These are phyloP conservation scores for Vararia minispora DNA, from an alignment of 768 basidiomycete species.

Conservation along the genomic window DNA sequence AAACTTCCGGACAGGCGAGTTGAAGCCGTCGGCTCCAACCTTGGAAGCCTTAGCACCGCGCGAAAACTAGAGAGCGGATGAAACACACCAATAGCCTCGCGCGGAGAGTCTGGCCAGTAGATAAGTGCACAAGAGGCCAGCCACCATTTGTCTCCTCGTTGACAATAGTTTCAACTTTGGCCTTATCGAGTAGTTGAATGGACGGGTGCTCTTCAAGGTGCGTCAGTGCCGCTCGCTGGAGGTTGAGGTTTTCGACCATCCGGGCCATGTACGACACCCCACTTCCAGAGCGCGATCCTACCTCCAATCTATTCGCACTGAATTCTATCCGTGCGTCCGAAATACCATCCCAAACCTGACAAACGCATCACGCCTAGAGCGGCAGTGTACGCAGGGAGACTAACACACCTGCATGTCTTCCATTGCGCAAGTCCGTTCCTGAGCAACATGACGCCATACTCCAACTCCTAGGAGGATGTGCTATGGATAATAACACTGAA, in stretches of 20 bases:
- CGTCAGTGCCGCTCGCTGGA: constrained; percentile 75
- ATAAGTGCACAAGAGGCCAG: constrained; percentile 76
- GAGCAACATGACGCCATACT: constrained; percentile 73
- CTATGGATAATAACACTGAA: neutral
- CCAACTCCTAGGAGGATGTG: constrained; percentile 47
- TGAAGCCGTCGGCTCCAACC: constrained; percentile 94
- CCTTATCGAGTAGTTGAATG: constrained; percentile 59
- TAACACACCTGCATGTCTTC: constrained; percentile 72
- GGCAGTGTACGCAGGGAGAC: constrained; percentile 3
- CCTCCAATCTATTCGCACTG: constrained; percentile 36
- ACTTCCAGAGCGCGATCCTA: constrained; percentile 16
- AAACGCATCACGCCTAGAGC: neutral
- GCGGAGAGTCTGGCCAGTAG: constrained; percentile 51
- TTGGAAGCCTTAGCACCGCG: constrained; percentile 18
- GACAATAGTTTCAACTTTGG: constrained; percentile 63
- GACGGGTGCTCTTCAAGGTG: constrained; percentile 41
- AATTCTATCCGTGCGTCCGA: constrained; percentile 74
- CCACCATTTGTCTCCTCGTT: constrained; percentile 35
- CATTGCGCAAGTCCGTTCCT: constrained; percentile 54
- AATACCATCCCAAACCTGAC: constrained; percentile 88
- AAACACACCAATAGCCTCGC: constrained; percentile 63
- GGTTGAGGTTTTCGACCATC: constrained; percentile 86
- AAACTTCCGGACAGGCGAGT: constrained; percentile 85
- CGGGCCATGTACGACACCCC: constrained; percentile 68
- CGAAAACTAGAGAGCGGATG: neutral